Evolutionary conservation across 139 green algal species (phyloP).

Genomic region (Trebouxia sp.): DNA sequence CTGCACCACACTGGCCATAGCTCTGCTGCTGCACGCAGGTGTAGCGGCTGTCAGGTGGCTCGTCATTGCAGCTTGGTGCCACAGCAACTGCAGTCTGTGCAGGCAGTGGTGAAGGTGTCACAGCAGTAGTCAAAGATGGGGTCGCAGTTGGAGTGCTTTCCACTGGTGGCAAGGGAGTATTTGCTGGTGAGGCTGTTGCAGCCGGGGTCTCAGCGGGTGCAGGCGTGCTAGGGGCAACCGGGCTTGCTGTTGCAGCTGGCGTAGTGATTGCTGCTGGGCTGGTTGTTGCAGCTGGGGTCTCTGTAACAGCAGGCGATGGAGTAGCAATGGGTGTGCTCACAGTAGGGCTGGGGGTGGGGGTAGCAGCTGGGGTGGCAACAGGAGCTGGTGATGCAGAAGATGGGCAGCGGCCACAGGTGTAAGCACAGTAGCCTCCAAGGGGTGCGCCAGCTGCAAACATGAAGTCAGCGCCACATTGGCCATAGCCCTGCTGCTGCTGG

Average conservation of each 20-base stretch:
- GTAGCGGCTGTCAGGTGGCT: not conserved
- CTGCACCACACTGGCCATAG: not conserved
- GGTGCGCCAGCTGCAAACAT: constrained; percentile 15
- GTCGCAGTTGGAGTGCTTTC: too few relatives aligned
- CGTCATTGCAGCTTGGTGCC: not conserved
- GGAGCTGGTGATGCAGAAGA: not conserved
- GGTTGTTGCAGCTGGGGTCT: not conserved
- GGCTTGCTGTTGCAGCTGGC: not conserved
- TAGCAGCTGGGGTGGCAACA: not conserved
- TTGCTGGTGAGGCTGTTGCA: too few relatives aligned
- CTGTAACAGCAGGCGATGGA: not conserved
- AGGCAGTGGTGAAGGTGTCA: not conserved
- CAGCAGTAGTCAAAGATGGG: not conserved
- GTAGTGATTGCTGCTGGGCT: not conserved
- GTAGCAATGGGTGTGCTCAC: not conserved
- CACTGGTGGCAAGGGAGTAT: too few relatives aligned
- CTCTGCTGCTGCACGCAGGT: not conserved
- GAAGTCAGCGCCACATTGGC: not conserved
- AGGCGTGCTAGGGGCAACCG: too few relatives aligned
- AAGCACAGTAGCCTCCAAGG: not conserved
- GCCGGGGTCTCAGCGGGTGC: not conserved
- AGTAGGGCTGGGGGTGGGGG: not conserved
- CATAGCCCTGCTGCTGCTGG: constrained; percentile 15
- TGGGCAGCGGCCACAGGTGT: constrained; percentile 14
- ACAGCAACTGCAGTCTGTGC: not conserved